Conservation (phyloP, 202 grass and related monocot species). For the Zoysia matrella region DNA sequence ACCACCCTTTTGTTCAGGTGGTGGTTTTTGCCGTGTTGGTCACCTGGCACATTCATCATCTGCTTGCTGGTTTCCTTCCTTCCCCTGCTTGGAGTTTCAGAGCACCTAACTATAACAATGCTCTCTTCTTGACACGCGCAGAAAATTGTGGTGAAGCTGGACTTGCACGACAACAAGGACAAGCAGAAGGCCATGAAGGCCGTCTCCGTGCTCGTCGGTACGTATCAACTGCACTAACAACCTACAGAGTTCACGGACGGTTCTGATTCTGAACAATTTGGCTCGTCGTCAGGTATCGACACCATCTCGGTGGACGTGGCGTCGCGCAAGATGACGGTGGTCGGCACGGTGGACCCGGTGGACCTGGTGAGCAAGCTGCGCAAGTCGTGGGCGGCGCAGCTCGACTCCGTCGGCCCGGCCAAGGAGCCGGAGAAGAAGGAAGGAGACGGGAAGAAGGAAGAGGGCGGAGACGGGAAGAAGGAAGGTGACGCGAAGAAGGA, state of each 20-base stretch:
- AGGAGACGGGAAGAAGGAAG: no score
- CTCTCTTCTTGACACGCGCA: constrained; percentile 28
- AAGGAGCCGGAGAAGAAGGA: constrained; percentile 80
- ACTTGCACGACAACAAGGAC: constrained; percentile 86
- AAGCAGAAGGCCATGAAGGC: constrained; percentile 95
- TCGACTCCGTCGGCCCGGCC: constrained; percentile 72
- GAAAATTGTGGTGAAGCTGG: constrained; percentile 87
- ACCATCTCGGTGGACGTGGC: constrained; percentile 72
- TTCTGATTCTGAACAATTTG: not conserved
- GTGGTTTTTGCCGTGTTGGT: not conserved
- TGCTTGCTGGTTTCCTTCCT: not conserved
- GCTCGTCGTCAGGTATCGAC: constrained; percentile 55
- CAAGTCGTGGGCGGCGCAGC: constrained; percentile 64
- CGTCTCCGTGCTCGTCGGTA: constrained; percentile 73
- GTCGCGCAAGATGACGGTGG: constrained; percentile 78
- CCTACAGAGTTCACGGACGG: not conserved
- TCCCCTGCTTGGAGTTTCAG: not conserved
- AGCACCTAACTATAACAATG: no score
- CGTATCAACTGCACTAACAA: not conserved
- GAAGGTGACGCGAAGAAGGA: no score
- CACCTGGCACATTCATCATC: not conserved
- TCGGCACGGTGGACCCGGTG: constrained; percentile 79
- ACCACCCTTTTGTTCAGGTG: not conserved
- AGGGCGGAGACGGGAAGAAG: no score
- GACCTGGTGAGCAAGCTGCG: constrained; percentile 78